Conservation (phyloP, 768 basidiomycete species). For the Agrocybe praecox region DNA sequence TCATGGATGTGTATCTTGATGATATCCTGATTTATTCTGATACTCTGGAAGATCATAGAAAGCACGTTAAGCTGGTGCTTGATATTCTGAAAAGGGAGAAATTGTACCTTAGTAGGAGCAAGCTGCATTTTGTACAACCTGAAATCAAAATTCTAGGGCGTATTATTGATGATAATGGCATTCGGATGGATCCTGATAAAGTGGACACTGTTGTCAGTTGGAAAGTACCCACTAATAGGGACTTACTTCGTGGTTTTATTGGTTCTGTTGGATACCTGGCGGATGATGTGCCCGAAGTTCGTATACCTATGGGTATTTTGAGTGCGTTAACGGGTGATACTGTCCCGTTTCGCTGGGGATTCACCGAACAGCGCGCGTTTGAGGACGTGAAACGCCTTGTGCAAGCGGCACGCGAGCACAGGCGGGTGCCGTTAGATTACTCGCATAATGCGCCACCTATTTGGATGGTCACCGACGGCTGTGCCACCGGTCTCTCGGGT, state of each 20-base stretch:
- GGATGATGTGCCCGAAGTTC: background rate
- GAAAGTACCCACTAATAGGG: background rate
- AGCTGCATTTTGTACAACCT: background rate
- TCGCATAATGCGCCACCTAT: background rate
- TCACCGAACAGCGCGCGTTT: background rate
- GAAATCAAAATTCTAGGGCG: background rate
- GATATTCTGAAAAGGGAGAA: background rate
- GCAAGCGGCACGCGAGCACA: background rate
- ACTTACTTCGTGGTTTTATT: background rate
- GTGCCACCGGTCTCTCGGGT: background rate
- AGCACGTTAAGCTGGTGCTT: background rate
- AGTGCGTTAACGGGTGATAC: background rate
- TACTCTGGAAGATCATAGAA: background rate
- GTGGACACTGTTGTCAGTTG: background rate
- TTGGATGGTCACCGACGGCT: background rate
- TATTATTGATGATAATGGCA: background rate
- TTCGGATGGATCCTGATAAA: background rate
- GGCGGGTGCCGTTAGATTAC: background rate
- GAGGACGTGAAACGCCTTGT: background rate
- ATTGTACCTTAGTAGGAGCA: background rate
- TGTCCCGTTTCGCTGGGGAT: background rate
- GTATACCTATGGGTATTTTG: background rate
- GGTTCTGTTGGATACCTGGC: background rate
- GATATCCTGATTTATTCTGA: background rate
- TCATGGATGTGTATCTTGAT: background rate